Evolutionary conservation across 805 yeast species (phyloP).

Genomic region (Nakazawaea peltata): DNA sequence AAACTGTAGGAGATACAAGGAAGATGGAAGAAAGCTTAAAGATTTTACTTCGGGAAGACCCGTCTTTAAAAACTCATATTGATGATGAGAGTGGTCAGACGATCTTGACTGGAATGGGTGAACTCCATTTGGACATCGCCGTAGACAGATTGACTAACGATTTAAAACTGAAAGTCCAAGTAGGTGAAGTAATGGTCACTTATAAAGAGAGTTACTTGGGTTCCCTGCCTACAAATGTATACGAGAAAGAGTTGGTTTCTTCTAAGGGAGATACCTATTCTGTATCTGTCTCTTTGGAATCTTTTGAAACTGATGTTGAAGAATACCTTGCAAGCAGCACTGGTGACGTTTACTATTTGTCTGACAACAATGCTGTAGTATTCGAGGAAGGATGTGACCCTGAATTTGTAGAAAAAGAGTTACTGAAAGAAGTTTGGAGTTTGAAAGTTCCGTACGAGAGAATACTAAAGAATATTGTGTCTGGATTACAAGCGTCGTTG

Average conservation of each 20-base stretch:
- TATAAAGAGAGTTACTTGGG: conserved; percentile 61
- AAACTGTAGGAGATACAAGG: conserved; percentile 71
- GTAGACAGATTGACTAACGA: conserved; percentile 72
- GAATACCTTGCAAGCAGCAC: conserved; percentile 23
- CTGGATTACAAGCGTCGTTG: conserved; percentile 53
- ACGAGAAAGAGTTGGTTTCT: conserved; percentile 6
- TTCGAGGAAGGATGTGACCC: conserved; percentile 24
- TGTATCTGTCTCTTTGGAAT: conserved; percentile 19
- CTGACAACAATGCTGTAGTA: conserved; percentile 39
- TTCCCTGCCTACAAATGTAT: conserved; percentile 16
- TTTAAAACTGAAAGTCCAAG: conserved; percentile 70
- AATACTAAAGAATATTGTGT: conserved; percentile 43
- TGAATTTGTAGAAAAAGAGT: conserved; percentile 13
- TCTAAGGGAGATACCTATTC: conserved; percentile 15
- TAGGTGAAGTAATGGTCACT: conserved; percentile 83
- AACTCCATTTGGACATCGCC: conserved; percentile 86
- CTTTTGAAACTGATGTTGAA: conserved; percentile 26
- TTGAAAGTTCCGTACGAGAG: conserved; percentile 35
- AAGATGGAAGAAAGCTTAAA: conserved; percentile 64
- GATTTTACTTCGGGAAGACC: conserved; percentile 77
- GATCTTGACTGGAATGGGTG: conserved; percentile 94
- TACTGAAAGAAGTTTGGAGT: conserved; percentile 34
- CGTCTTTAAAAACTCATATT: conserved; percentile 62
- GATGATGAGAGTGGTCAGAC: conserved; percentile 90
- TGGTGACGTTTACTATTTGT: conserved; percentile 28